Base-by-base conservation (phyloP, 2,329 filamentous ascomycete species). In the Epichloe gansuensis region DNA sequence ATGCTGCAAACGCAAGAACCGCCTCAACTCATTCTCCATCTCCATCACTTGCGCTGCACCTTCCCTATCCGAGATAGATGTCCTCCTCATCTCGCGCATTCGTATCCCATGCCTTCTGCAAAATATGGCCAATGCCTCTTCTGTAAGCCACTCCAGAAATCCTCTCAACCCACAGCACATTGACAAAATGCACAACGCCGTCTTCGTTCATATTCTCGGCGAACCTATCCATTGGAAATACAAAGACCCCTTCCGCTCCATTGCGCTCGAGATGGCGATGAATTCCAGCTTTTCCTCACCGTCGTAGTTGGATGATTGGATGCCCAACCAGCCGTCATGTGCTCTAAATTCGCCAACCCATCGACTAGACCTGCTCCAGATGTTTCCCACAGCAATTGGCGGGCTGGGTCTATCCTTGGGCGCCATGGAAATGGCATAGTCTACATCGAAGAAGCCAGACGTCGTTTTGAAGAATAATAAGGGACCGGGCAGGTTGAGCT, bases 91-190 rank as follows among this genome's bases (percentile, higher is more conserved):
- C 67, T 54, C 62, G 64, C 5, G 65, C 66, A 43, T 72, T 65
- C 4, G 63, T 62, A 34, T 72, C 68, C 71, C 72, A 74, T 1
- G 64, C 67, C 55, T 65, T 65, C 52, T 65, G 62, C 46, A 74
- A 50, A 5, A 74, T 64, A 57, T 73, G 71, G 0, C 72, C 72
- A 31, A 74, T 61, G 3, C 72, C 72, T 31, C 71, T 59, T 17
- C 72, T 60, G 53, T 69, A 73, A 6, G 66, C 66, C 52, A 74
- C 63, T 15, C 65, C 71, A 9, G 70, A 69, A 21, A 74, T 72
- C 25, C 70, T 61, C 62, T 74, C 72, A 17, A 74, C 66, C 72
- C 72, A 74, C 35, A 74, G 56, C 41, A 74, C 72, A 31, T 74
- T 74, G 17, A 74, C 68, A 59, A 74, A 69, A 53, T 75, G 71